A percentile compares a stretch with the other conserved stretches of the same genome.
Evolutionary conservation across 78 protist genomes (phyloP).

Genomic region (Capsaspora owczarzaki): DNA sequence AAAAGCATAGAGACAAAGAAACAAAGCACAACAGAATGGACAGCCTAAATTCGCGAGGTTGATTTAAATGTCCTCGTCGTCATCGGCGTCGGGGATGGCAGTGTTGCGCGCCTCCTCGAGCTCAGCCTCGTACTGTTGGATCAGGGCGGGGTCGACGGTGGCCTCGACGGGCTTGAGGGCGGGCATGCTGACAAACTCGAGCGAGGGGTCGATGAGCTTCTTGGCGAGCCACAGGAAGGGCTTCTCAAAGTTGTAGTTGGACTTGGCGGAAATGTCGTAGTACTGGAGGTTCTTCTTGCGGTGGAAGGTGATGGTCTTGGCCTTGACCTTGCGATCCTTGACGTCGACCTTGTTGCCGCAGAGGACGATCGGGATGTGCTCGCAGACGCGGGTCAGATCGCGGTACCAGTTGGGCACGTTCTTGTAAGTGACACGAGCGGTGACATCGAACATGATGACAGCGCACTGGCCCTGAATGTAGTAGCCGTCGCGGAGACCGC

Average conservation of each 20-base stretch:
- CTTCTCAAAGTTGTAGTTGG: conserved; percentile 98
- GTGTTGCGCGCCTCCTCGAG: conserved; percentile 43
- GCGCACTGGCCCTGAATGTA: conserved; percentile 86
- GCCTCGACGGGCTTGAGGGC: conserved; percentile 63
- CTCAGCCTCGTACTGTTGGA: conserved; percentile 59
- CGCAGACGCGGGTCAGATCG: conserved; percentile 94
- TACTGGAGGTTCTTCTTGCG: conserved; percentile 93
- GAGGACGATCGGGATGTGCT: conserved; percentile 95
- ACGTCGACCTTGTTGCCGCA: conserved; percentile 99
- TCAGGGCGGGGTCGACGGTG: conserved; percentile 35
- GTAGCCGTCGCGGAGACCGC: conserved; percentile 97
- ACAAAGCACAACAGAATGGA: no score
- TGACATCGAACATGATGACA: conserved; percentile 99
- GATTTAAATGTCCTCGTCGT: no score
- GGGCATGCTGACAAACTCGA: conserved; percentile 66
- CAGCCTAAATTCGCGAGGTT: no score
- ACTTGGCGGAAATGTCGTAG: conserved; percentile 96
- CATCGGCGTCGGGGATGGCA: conserved; percentile 72
- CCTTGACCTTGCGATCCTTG: conserved; percentile 86
- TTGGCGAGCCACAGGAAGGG: conserved; percentile 96
- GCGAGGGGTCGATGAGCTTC: conserved; percentile 68
- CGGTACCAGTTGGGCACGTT: conserved; percentile 96
- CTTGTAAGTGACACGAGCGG: conserved; percentile 94
- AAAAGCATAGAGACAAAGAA: no score
- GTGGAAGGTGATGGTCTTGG: conserved; percentile 95